Percentiles rank a stretch among this genome's conserved stretches.
These are phyloP conservation scores for Hypoxylon fragiforme DNA, from an alignment of 495 filamentous ascomycete species.

Conservation along the genomic window DNA sequence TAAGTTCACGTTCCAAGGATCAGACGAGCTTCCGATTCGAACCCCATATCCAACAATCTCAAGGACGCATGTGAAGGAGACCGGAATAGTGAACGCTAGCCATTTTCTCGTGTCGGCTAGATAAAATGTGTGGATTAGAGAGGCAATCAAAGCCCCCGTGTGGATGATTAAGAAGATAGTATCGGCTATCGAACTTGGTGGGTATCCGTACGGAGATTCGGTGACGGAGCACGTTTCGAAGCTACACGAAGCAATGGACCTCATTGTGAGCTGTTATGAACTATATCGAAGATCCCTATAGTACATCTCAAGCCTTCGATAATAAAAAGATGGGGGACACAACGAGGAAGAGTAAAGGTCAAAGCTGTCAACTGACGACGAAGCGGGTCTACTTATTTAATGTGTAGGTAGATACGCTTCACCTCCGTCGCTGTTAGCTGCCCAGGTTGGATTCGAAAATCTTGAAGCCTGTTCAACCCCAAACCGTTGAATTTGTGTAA, in stretches of 20 bases:
- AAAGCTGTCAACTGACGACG: not conserved
- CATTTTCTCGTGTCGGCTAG: conserved; percentile 24
- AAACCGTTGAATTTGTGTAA: conserved; percentile 1
- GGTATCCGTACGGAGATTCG: conserved; percentile 27
- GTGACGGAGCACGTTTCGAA: conserved; percentile 25
- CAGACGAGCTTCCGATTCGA: conserved; percentile 18
- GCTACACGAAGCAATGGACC: conserved; percentile 24
- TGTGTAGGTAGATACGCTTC: conserved; percentile 7
- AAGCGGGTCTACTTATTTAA: not conserved
- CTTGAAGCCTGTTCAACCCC: conserved; percentile 3
- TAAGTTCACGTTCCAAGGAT: conserved; percentile 29
- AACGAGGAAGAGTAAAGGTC: conserved; percentile 8
- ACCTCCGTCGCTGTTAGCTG: not conserved
- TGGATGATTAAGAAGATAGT: conserved; percentile 26
- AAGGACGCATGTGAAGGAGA: conserved; percentile 21
- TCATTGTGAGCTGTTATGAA: conserved; percentile 9
- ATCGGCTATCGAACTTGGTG: conserved; percentile 23
- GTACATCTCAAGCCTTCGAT: conserved; percentile 1
- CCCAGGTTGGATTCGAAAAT: not conserved
- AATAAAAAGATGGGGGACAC: conserved; percentile 1
- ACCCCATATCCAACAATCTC: conserved; percentile 23
- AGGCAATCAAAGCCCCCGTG: conserved; percentile 19
- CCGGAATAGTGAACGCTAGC: conserved; percentile 25
- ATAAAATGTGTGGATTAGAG: conserved; percentile 18
- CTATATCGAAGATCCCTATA: conserved; percentile 3